A percentile compares a stretch with the other conserved stretches of the same genome.
Evolutionary conservation across 305 asterid species (phyloP).

Genomic region (Andrographis paniculata): DNA sequence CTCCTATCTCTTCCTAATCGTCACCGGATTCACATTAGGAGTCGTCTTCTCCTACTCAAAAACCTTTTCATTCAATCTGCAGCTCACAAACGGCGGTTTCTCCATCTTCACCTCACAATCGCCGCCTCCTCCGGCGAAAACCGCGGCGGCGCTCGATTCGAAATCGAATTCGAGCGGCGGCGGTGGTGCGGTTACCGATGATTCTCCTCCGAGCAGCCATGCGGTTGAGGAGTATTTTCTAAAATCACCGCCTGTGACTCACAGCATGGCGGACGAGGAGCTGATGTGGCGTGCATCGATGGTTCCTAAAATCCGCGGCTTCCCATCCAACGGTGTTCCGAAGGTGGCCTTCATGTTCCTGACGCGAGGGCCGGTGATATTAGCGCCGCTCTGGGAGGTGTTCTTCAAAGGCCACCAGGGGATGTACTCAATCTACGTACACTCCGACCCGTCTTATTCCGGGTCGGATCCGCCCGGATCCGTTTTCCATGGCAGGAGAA

Average conservation of each 20-base stretch:
- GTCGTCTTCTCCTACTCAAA: slow-evolving; percentile 41
- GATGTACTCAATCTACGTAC: slow-evolving; percentile 61
- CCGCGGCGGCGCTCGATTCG: too few species aligned
- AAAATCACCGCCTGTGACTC: slow-evolving; percentile 31
- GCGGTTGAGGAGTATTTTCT: not conserved
- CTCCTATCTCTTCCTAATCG: slow-evolving; percentile 38
- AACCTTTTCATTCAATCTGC: slow-evolving; percentile 46
- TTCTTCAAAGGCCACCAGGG: slow-evolving; percentile 64
- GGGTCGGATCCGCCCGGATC: slow-evolving; percentile 45
- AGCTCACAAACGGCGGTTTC: slow-evolving; percentile 40
- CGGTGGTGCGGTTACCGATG: too few species aligned
- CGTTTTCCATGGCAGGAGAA: slow-evolving; percentile 55
- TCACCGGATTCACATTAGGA: slow-evolving; percentile 53
- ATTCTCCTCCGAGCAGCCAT: too few species aligned
- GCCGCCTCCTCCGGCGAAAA: not conserved
- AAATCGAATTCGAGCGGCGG: too few species aligned
- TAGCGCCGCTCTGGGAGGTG: slow-evolving; percentile 79
- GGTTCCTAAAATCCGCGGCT: slow-evolving; percentile 40
- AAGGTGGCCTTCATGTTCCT: slow-evolving; percentile 86
- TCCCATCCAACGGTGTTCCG: slow-evolving; percentile 42
- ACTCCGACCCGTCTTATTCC: slow-evolving; percentile 50
- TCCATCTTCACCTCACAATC: slow-evolving; percentile 28
- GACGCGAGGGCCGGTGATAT: slow-evolving; percentile 45
- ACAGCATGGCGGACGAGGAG: slow-evolving; percentile 52
- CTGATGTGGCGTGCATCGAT: slow-evolving; percentile 71